Conservation (phyloP, 148 eudicot genomes). For the Amaranthus palmeri region DNA sequence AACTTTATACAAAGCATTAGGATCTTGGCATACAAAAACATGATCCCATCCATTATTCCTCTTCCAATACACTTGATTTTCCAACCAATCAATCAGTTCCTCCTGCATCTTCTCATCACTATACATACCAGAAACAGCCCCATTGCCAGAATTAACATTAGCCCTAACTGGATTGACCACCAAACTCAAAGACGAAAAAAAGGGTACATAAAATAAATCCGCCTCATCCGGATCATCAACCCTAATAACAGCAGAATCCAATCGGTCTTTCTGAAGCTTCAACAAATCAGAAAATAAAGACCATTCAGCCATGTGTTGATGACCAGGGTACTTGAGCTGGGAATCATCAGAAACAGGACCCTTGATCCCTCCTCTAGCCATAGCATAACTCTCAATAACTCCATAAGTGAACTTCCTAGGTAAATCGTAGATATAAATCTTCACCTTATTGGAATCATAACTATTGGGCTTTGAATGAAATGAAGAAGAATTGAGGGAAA, state of each 20-base stretch:
- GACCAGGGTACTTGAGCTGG: constrained; percentile 67
- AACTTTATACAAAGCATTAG: constrained; percentile 82
- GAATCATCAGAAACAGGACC: constrained; percentile 25
- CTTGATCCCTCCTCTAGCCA: constrained; percentile 41
- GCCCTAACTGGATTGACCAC: constrained; percentile 61
- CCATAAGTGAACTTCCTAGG: constrained; percentile 80
- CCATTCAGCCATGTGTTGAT: constrained; percentile 95
- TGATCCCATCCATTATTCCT: constrained; percentile 97
- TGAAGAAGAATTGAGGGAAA: background rate
- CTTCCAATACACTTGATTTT: constrained; percentile 71
- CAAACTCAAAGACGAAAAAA: constrained; percentile 84
- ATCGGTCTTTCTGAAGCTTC: constrained; percentile 25
- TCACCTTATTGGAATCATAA: constrained; percentile 20
- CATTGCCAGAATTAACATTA: constrained; percentile 1
- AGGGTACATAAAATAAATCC: constrained; percentile 86
- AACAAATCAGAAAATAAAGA: constrained; percentile 54
- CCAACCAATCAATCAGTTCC: constrained; percentile 75
- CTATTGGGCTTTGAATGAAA: background rate
- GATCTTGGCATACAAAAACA: constrained; percentile 91
- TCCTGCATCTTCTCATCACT: constrained; percentile 91
- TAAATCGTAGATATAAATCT: constrained; percentile 70
- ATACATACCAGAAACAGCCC: constrained; percentile 18
- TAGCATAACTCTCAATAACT: constrained; percentile 71
- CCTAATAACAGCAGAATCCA: constrained; percentile 44
- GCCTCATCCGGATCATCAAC: constrained; percentile 77